These are phyloP conservation scores for Leccinum fuscescens DNA, from an alignment of 1,284 basidiomycete species.

Conservation along the genomic window DNA sequence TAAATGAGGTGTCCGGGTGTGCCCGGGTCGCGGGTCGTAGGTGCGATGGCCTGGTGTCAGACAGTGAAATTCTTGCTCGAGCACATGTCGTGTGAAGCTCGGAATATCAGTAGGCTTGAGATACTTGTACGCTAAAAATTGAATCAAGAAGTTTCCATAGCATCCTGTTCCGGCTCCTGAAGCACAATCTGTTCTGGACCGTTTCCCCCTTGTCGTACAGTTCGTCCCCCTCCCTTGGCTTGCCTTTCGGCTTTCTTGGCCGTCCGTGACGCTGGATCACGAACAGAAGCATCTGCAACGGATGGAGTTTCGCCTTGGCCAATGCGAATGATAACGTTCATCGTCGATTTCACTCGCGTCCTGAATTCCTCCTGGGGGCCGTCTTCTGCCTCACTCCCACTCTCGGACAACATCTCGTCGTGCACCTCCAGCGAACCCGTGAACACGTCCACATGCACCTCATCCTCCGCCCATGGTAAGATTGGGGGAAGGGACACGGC, in stretches of 20 bases:
- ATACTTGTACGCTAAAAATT: background rate
- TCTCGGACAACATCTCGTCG: conserved; percentile 76
- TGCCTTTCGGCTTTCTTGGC: conserved; percentile 20
- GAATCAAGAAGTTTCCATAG: conserved; percentile 28
- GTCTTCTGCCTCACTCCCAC: conserved; percentile 52
- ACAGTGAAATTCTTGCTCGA: conserved; percentile 1
- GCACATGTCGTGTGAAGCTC: background rate
- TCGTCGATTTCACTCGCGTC: conserved; percentile 66
- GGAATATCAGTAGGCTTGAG: background rate
- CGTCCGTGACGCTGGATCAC: conserved; percentile 1
- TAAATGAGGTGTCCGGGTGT: background rate
- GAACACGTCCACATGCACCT: conserved; percentile 65
- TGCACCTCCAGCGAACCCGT: conserved; percentile 78
- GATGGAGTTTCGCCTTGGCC: conserved; percentile 51
- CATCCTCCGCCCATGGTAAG: conserved; percentile 64
- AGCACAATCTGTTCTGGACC: conserved; percentile 30
- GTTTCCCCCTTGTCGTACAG: background rate
- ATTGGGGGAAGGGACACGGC: conserved; percentile 71
- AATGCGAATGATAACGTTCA: conserved; percentile 59
- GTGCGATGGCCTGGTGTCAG: background rate
- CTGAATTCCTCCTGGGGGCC: conserved; percentile 53
- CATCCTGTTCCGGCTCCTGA: conserved; percentile 38
- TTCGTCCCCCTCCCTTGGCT: conserved; percentile 5
- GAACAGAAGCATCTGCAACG: conserved; percentile 15
- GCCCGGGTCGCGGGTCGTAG: background rate